Conservation (phyloP, 2,329 filamentous ascomycete genomes). For the Cephalotrichum gorgonifer region DNA sequence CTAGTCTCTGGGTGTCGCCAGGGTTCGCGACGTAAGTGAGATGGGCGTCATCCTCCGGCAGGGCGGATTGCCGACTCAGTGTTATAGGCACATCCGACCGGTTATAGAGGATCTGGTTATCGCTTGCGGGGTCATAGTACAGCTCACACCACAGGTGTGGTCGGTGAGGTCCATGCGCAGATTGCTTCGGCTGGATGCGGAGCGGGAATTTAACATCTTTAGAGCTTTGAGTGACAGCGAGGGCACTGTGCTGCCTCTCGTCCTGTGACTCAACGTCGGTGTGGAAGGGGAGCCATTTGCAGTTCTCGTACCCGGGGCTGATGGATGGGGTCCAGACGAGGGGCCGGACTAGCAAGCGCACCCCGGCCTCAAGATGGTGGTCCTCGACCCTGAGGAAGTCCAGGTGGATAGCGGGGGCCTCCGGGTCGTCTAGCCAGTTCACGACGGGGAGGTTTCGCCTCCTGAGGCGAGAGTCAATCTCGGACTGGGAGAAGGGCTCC, state of each 20-base stretch:
- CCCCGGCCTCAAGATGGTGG: conserved; percentile 41
- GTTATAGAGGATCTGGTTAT: conserved; percentile 47
- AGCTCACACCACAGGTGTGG: conserved; percentile 49
- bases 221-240: conserved; percentile 50
- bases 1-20: conserved; percentile 32
- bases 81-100: conserved; percentile 42
- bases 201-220: conserved; percentile 52
- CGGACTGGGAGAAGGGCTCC: conserved; percentile 46
- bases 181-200: conserved; percentile 35
- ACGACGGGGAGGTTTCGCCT: conserved; percentile 26
- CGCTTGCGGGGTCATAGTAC: conserved; percentile 49
- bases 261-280: conserved; percentile 41
- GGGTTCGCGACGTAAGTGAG: conserved; percentile 23
- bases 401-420: conserved; percentile 33
- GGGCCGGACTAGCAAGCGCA: conserved; percentile 47
- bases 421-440: conserved; percentile 25
- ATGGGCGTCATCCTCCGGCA: neutral
- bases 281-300: conserved; percentile 45
- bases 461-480: conserved; percentile 40
- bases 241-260: conserved; percentile 36
- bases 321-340: conserved; percentile 42
- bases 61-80: conserved; percentile 18
- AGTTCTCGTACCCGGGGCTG: conserved; percentile 45
- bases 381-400: conserved; percentile 41
- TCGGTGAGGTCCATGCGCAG: conserved; percentile 14